Evolutionary conservation across 345 rosid species (phyloP), one percentile per base, ranked within the genome.

Genomic region (Dovyalis caffra): DNA sequence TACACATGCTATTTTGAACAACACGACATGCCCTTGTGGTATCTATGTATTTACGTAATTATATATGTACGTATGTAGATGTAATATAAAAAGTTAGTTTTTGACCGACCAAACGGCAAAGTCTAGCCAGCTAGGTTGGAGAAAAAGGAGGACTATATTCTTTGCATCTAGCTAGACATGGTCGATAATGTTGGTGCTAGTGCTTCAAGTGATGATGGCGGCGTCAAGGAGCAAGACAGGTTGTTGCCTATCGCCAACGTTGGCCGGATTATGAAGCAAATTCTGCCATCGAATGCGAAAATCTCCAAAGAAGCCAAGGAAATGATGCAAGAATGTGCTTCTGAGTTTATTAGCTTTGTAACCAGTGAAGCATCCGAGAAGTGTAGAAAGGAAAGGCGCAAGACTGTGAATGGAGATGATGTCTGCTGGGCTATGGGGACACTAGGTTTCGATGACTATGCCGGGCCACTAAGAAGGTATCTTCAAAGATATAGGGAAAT

Each of bases 201-300:
- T 57, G 74, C 80, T 57, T 75, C 82, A 3, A 63, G 69, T 31
- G 84, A 78, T 1, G 83, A 77, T 38, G 79, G 76, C 8, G 57
- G 61, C 43, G 7, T 80, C 82, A 83, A 64, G 64, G 77, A 74
- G 72, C 77, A 66, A 34, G 77, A 74, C 25, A 51, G 66, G 71
- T 37, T 56, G 33, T 53, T 74, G 16, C 77, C 77, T 25, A 66
- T 74, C 34, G 77, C 77, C 23, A 74, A 74, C 65, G 77, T 74
- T 5, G 77, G 77, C 6, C 64, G 71, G 77, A 74, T 74, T 45
- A 74, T 74, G 77, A 74, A 74, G 64, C 71, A 66, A 71, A 66
- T 56, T 47, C 68, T 74, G 25, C 77, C 77, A 10, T 38, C 57
- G 5, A 74, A 74, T 37, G 71, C 77, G 37, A 74, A 74, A 56